Evolutionary conservation across 2,329 filamentous ascomycete species (phyloP).

Genomic region (Pseudomassariella vexata): DNA sequence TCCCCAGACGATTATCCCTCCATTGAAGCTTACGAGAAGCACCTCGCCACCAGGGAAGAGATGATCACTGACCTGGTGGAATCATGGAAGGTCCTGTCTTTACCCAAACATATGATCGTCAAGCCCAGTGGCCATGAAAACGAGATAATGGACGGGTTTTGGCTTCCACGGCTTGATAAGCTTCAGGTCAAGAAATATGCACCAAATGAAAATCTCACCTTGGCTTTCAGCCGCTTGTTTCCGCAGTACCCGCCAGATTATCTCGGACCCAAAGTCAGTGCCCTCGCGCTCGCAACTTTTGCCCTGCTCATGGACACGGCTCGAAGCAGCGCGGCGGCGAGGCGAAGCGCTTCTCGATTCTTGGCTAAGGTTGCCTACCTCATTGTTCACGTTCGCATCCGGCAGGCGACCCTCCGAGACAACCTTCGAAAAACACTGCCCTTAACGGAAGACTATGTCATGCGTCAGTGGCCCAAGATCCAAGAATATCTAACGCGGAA

Average conservation of each 20-base stretch:
- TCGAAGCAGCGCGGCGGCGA: constrained; percentile 13
- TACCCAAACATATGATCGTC: constrained; percentile 17
- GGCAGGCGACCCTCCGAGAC: constrained; percentile 9
- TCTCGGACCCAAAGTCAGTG: constrained; percentile 19
- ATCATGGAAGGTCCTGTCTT: constrained; percentile 33
- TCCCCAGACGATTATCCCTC: constrained; percentile 18
- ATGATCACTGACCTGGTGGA: constrained; percentile 33
- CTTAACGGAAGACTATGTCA: constrained; percentile 16
- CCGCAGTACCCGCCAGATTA: constrained; percentile 21
- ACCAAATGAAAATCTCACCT: constrained; percentile 14
- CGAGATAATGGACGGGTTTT: constrained; percentile 19
- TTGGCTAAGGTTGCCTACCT: constrained; percentile 18
- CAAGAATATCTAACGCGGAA: constrained; percentile 11
- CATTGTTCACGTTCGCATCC: constrained; percentile 15
- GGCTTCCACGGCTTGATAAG: constrained; percentile 21
- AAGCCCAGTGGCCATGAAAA: constrained; percentile 5
- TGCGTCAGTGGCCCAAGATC: constrained; percentile 20
- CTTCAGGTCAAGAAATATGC: constrained; percentile 12
- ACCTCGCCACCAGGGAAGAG: constrained; percentile 21
- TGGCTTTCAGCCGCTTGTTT: constrained; percentile 28
- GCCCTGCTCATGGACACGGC: constrained; percentile 28
- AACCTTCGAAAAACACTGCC: constrained; percentile 14
- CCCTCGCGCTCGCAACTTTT: constrained; percentile 32
- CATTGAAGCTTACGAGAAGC: constrained; percentile 19
- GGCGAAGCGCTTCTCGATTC: constrained; percentile 17